A percentile compares a stretch with the other conserved stretches of the same genome.
Conservation (phyloP, 768 basidiomycete genomes). For the Daedalea quercina region DNA sequence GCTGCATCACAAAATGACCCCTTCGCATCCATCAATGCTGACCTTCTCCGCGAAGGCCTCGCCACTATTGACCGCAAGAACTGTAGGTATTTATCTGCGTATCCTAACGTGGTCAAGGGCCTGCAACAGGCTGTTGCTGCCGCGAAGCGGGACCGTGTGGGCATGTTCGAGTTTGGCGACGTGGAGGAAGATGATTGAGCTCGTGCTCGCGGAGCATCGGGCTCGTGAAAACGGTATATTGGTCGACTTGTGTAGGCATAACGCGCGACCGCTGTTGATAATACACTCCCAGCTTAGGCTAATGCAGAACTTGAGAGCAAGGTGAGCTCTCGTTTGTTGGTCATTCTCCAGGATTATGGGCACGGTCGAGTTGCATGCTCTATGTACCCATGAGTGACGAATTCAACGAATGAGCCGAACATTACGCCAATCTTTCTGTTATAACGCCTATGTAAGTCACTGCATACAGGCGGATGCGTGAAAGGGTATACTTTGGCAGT, state of each 20-base stretch:
- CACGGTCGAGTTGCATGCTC: no score
- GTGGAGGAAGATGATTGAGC: conserved; percentile 70
- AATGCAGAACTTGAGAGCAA: no score
- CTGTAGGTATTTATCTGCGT: conserved; percentile 64
- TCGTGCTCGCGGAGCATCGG: not conserved
- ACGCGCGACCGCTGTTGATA: no score
- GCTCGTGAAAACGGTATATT: not conserved
- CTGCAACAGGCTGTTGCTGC: conserved; percentile 51
- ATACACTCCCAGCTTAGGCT: no score
- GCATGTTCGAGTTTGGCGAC: conserved; percentile 92
- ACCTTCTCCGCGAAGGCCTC: conserved; percentile 83
- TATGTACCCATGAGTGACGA: no score
- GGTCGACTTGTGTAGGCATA: not conserved
- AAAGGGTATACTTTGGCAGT: no score
- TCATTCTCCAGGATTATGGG: no score
- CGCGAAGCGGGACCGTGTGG: conserved; percentile 70
- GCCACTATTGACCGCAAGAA: conserved; percentile 74
- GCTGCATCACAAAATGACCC: conserved; percentile 62
- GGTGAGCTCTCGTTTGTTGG: no score
- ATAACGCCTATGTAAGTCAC: no score
- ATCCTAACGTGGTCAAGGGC: conserved; percentile 61
- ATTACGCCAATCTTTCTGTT: no score
- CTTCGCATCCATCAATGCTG: conserved; percentile 78
- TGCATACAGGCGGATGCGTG: no score
- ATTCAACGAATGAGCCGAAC: no score